A percentile compares a stretch with the other conserved stretches of the same genome.
Conservation (phyloP, 768 basidiomycete species). For the Leccinum aurantiacum region DNA sequence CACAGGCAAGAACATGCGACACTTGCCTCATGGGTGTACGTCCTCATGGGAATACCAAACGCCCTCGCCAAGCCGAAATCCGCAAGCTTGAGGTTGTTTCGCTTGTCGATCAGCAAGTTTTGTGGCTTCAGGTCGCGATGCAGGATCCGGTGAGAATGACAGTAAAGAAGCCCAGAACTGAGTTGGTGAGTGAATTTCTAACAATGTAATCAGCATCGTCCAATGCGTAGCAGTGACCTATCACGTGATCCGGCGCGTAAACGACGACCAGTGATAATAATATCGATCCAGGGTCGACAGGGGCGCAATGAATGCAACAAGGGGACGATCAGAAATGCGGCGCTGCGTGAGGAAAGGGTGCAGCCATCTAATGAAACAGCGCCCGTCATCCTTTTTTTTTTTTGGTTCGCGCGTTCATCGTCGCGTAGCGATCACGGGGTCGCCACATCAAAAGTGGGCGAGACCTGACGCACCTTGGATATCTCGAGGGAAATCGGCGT, state of each 20-base stretch:
- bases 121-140: conserved; percentile 97
- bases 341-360: conserved; percentile 3
- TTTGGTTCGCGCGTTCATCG: too few relatives aligned
- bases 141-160: conserved; percentile 94
- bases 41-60: conserved; percentile 97
- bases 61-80: conserved; percentile 96
- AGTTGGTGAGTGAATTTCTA: conserved; percentile 98
- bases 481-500: conserved; percentile 71
- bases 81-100: conserved; percentile 90
- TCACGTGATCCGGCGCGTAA: conserved; percentile 35
- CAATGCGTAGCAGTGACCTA: conserved; percentile 3
- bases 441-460: conserved; percentile 5
- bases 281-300: conserved; percentile 12
- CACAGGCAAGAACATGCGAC: conserved; percentile 4
- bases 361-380: conserved; percentile 10
- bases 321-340: neutral
- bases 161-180: conserved; percentile 86
- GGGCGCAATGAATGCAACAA: neutral
- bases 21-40: conserved; percentile 96
- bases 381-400: conserved; percentile 4
- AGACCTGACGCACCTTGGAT: conserved; percentile 68
- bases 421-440: neutral
- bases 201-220: conserved; percentile 11
- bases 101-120: conserved; percentile 88
- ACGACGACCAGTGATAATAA: conserved; percentile 19